These are phyloP conservation scores for Acacia confusa DNA, from an alignment of 306 rosid species.

Conservation along the genomic window DNA sequence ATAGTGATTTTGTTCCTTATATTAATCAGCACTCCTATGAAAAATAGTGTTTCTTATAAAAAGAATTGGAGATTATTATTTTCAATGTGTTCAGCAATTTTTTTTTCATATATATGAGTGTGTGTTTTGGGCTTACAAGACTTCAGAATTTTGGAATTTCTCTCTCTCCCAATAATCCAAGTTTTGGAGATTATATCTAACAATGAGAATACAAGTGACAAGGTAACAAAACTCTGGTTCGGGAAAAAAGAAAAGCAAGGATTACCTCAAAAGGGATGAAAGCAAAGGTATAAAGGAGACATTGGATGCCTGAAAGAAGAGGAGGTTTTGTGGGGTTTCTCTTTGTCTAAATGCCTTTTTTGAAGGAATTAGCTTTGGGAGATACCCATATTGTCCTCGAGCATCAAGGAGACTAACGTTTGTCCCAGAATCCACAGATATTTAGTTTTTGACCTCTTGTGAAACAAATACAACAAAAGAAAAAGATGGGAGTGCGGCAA, in stretches of 20 bases:
- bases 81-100: slow-evolving; percentile 4
- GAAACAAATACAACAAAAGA: slow-evolving; percentile 49
- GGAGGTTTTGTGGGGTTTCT: slow-evolving; percentile 74
- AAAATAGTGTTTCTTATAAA: too few relatives aligned
- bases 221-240: slow-evolving; percentile 41
- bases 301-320: slow-evolving; percentile 82
- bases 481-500: slow-evolving; percentile 44
- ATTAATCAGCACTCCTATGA: too few relatives aligned
- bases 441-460: slow-evolving; percentile 54
- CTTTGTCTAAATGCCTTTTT: slow-evolving; percentile 75
- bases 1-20: too few relatives aligned
- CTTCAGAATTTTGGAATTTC: slow-evolving; percentile 17
- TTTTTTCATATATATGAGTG: background rate
- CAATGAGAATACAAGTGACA: slow-evolving; percentile 40
- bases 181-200: slow-evolving; percentile 34
- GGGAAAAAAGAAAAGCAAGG: slow-evolving; percentile 41
- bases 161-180: background rate
- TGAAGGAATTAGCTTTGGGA: slow-evolving; percentile 32
- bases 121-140: background rate
- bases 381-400: slow-evolving; percentile 83
- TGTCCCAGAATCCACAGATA: slow-evolving; percentile 83
- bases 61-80: background rate
- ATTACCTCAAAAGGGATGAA: slow-evolving; percentile 91
- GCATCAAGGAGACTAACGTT: slow-evolving; percentile 67
- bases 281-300: slow-evolving; percentile 64